Evolutionary conservation across 192 early-diverging fungal genomes (phyloP), one percentile per base, ranked within the genome.

Genomic region (Radiomyces spectabilis): DNA sequence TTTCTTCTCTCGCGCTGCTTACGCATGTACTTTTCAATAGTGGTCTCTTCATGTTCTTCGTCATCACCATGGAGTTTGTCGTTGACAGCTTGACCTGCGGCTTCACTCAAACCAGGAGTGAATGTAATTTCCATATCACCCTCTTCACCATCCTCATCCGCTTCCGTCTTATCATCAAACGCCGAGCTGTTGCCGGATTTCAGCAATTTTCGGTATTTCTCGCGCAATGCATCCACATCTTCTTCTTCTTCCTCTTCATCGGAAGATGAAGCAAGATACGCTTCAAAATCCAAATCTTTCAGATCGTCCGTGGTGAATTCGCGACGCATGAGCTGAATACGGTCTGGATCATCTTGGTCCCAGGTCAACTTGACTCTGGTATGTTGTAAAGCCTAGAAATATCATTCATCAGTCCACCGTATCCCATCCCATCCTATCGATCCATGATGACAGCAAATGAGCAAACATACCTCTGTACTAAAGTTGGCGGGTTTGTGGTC

Each of bases 281-380:
- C 80, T 47, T 86, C 84, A 63, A 98, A 94, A 65, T 98, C 94
- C 83, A 95, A 87, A 5, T 86, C 79, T 41, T 91, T 80, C 21
- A 97, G 55, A 35, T 98, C 91, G 38, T 95, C 84, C 50, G 92
- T 85, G 0, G 85, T 88, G 50, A 98, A 92, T 38, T 83, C 84
- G 37, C 87, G 83, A 8, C 87, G 79, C 1, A 87, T 97, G 13
- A 88, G 59, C 37, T 79, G 76, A 13, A 85, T 74, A 33, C 96
- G 80, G 29, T 90, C 87, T 5, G 87, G 81, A 59, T 94, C 93
- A 40, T 98, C 96, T 18, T 86, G 80, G 47, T 98, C 95, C 95
- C 95, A 98, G 0, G 92, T 94, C 32, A 98, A 73, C 65, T 88
- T 87, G n/a, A 93, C 90, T 25, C 87, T 88, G 2, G 92, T 91